Percentiles rank a stretch among this genome's conserved stretches.
These are phyloP conservation scores for Scheffersomyces amazonensis DNA, from an alignment of 805 yeast genomes.

Conservation along the genomic window DNA sequence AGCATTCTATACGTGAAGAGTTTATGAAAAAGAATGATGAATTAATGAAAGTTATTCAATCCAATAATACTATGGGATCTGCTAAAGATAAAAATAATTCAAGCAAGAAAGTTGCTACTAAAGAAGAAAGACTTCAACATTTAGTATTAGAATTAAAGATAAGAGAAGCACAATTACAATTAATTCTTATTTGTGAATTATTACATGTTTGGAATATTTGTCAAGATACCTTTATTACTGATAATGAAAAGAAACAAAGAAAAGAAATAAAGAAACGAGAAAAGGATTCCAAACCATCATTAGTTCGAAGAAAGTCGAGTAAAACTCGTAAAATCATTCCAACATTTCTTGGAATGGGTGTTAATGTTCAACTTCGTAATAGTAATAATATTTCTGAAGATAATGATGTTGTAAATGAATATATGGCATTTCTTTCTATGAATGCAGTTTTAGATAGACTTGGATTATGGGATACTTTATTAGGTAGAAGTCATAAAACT, in stretches of 20 bases:
- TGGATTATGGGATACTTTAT: slow-evolving; percentile 51
- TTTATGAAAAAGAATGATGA: slow-evolving; percentile 8
- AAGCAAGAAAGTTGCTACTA: neutral
- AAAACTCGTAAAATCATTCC: slow-evolving; percentile 30
- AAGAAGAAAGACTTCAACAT: slow-evolving; percentile 19
- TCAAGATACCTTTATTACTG: slow-evolving; percentile 30
- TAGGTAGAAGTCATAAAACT: slow-evolving; percentile 19
- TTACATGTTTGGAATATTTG: slow-evolving; percentile 32
- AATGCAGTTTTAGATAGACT: slow-evolving; percentile 51
- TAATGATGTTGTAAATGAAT: slow-evolving; percentile 19
- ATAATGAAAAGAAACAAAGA: slow-evolving; percentile 22
- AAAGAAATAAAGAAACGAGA: slow-evolving; percentile 19
- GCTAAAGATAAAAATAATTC: slow-evolving; percentile 13
- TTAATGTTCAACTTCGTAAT: slow-evolving; percentile 8
- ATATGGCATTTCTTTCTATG: slow-evolving; percentile 21
- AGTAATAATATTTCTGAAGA: slow-evolving; percentile 6
- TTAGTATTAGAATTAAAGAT: slow-evolving; percentile 43
- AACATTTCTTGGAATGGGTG: slow-evolving; percentile 42
- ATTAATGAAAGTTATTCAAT: slow-evolving; percentile 13
- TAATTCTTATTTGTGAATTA: slow-evolving; percentile 46
- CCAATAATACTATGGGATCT: too few relatives aligned
- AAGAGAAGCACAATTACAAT: slow-evolving; percentile 56
- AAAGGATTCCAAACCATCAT: slow-evolving; percentile 16
- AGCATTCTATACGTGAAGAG: slow-evolving; percentile 12
- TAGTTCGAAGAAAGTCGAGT: slow-evolving; percentile 16